Base-by-base conservation (phyloP, 163 green algal species). In the Picocystis sp. region DNA sequence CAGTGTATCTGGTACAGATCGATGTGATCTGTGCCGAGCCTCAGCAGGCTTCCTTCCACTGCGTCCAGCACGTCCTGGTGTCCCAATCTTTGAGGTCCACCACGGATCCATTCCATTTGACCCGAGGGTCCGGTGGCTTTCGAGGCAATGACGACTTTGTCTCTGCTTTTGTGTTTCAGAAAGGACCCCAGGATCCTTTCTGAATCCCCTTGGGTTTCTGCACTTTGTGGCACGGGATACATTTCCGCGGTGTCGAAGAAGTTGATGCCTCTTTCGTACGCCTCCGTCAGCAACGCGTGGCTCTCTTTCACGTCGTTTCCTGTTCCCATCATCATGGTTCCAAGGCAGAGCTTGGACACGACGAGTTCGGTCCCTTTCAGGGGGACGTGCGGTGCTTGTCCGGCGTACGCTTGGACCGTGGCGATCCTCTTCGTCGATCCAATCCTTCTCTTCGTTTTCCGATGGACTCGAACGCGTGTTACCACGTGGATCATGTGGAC, bases 171-270 rank as follows among this genome's bases (percentile, higher is more conserved):
- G 3, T 22, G 34, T 33, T 51, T 50, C 22, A 82, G 35, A 61
- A 62, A 92, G 3, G 48, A 21, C 11, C 81, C 81, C n/a, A 88
- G 52, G 21, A 81, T 67, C 11, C 45, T 47, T 54, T 92, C 82
- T 2, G 73, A 86, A 11, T 38, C 23, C 21, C 82, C 81, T 21
- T 67, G 42, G 5, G 81, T 89, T 21, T 71, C 67, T 1, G 63
- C 67, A 2, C 56, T 29, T 60, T 92, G 86, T 0, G 86, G 87
- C 21, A 95, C 77, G 0, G 84, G 84, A 59, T 94, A 94, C 82
- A 93, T 90, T 63, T 93, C 83, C 10, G 82, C 82, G 11, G 60
- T 84, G 66, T 95, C 86, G 21, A 94, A 89, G 42, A 84, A 81
- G 53, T 74, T 81, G 21, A 86, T 45, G n/a, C 55, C 55, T 5